Percentiles rank a stretch among this genome's conserved stretches.
Conservation (phyloP, 305 asterid species). For the Solanum hybrid region DNA sequence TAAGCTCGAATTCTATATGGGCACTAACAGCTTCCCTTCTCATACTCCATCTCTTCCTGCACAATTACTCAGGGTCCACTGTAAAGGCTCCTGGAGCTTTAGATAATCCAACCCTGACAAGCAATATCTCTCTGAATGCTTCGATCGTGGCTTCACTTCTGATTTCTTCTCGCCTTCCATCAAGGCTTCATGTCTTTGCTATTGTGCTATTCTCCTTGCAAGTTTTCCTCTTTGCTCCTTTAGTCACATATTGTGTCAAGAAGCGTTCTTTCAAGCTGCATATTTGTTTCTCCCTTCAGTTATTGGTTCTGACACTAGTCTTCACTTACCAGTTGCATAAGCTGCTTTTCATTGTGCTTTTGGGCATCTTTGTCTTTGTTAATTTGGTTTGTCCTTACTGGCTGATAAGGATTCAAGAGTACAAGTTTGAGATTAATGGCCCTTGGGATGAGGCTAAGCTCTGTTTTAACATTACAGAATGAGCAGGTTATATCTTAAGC, state of each 20-base stretch:
- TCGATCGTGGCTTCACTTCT: slow-evolving; percentile 80
- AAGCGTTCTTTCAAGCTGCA: slow-evolving; percentile 60
- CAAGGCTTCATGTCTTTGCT: slow-evolving; percentile 74
- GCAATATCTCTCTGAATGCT: slow-evolving; percentile 78
- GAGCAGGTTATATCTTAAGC: slow-evolving; percentile 1
- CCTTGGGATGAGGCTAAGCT: slow-evolving; percentile 99
- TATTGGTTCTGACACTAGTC: slow-evolving; percentile 44
- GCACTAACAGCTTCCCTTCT: slow-evolving; percentile 71
- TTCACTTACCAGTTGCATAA: slow-evolving; percentile 42
- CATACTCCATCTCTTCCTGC: slow-evolving; percentile 69
- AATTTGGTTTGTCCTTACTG: slow-evolving; percentile 84
- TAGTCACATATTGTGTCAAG: slow-evolving; percentile 63
- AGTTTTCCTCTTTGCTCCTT: slow-evolving; percentile 81
- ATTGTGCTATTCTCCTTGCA: slow-evolving; percentile 80
- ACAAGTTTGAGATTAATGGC: slow-evolving; percentile 91
- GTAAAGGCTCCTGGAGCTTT: slow-evolving; percentile 52
- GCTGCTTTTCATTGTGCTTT: slow-evolving; percentile 46
- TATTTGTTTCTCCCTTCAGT: slow-evolving; percentile 44
- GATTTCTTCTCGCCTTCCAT: slow-evolving; percentile 85
- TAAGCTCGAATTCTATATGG: slow-evolving; percentile 87
- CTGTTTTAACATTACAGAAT: slow-evolving; percentile 65
- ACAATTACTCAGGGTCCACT: slow-evolving; percentile 65
- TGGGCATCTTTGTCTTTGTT: slow-evolving; percentile 47
- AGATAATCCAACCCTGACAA: slow-evolving; percentile 30
- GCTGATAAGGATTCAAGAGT: slow-evolving; percentile 81